A percentile compares a stretch with the other conserved stretches of the same genome.
Conservation (phyloP, 2,329 filamentous ascomycete genomes). For the Chaetomiaceae sp. region DNA sequence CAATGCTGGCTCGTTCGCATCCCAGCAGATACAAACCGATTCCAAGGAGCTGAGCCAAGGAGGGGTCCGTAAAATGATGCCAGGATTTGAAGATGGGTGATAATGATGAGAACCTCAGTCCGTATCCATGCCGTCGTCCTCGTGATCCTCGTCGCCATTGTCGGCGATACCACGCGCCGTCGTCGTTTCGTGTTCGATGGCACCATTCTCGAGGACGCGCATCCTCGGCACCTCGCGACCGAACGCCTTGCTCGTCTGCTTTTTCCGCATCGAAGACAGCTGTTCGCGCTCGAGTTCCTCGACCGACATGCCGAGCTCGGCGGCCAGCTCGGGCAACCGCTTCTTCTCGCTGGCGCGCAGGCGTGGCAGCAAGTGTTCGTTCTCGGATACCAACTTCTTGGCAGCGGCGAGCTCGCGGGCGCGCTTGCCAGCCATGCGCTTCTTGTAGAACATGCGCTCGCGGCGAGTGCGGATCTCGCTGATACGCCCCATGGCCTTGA, state of each 20-base stretch:
- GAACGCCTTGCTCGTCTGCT: conserved; percentile 31
- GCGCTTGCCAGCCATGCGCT: conserved; percentile 85
- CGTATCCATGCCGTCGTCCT: conserved; percentile 35
- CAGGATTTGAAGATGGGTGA: not conserved
- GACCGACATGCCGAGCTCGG: conserved; percentile 37
- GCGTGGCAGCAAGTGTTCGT: conserved; percentile 83
- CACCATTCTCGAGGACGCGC: conserved; percentile 34
- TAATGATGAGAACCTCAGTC: conserved; percentile 29
- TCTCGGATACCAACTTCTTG: conserved; percentile 82
- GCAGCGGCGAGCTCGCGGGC: conserved; percentile 73
- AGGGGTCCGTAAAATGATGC: not conserved
- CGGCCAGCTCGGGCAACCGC: conserved; percentile 50
- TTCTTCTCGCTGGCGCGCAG: conserved; percentile 63
- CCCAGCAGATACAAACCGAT: no score
- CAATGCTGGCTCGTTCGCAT: no score
- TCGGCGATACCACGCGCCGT: conserved; percentile 25
- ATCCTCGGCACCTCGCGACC: conserved; percentile 36
- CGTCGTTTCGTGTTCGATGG: conserved; percentile 35
- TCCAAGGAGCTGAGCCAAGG: not conserved
- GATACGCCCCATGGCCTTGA: conserved; percentile 88
- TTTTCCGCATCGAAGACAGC: conserved; percentile 20
- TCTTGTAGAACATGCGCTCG: conserved; percentile 90
- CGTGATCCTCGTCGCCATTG: conserved; percentile 32
- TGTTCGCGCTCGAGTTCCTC: conserved; percentile 34
- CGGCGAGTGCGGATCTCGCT: conserved; percentile 75